These are phyloP conservation scores for Dissophora globulifera DNA, from an alignment of 192 early-diverging fungal species.

Conservation along the genomic window DNA sequence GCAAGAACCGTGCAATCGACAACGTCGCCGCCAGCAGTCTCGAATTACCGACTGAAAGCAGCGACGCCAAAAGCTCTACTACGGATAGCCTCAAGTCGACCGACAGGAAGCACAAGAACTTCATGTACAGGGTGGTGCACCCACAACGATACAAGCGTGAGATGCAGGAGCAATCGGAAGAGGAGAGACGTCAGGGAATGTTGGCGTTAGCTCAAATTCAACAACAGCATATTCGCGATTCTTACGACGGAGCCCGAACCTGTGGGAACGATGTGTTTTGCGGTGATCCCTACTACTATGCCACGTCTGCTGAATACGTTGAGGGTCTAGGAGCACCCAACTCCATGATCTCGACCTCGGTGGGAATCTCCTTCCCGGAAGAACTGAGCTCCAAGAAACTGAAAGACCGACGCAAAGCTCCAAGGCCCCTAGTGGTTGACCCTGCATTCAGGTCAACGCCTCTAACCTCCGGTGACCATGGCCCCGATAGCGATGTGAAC, in stretches of 20 bases:
- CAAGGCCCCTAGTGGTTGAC: slow-evolving; percentile 6
- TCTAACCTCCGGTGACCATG: slow-evolving; percentile 1
- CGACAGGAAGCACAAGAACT: slow-evolving; percentile 14
- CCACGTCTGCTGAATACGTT: slow-evolving; percentile 44
- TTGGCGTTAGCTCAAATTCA: slow-evolving; percentile 28
- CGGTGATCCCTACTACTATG: slow-evolving; percentile 35
- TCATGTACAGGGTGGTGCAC: slow-evolving; percentile 49
- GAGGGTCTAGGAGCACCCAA: slow-evolving; percentile 34
- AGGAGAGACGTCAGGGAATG: slow-evolving; percentile 29
- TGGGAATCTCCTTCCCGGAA: slow-evolving; percentile 34
- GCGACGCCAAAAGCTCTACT: not conserved
- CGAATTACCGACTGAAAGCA: not conserved
- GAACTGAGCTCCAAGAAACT: slow-evolving; percentile 20
- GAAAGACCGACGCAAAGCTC: not conserved
- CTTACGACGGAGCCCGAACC: not conserved
- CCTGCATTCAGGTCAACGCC: not conserved
- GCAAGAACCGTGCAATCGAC: no score
- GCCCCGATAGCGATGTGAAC: slow-evolving; percentile 10
- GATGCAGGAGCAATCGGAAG: slow-evolving; percentile 28
- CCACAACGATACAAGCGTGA: slow-evolving; percentile 51
- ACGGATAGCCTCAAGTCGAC: not conserved
- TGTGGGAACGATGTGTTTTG: slow-evolving; percentile 1
- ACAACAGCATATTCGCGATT: slow-evolving; percentile 12
- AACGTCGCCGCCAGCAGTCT: not conserved
- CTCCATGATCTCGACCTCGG: slow-evolving; percentile 44